Evolutionary conservation across 1,139 yeast genomes (phyloP).

Genomic region (Diutina neorugosa): DNA sequence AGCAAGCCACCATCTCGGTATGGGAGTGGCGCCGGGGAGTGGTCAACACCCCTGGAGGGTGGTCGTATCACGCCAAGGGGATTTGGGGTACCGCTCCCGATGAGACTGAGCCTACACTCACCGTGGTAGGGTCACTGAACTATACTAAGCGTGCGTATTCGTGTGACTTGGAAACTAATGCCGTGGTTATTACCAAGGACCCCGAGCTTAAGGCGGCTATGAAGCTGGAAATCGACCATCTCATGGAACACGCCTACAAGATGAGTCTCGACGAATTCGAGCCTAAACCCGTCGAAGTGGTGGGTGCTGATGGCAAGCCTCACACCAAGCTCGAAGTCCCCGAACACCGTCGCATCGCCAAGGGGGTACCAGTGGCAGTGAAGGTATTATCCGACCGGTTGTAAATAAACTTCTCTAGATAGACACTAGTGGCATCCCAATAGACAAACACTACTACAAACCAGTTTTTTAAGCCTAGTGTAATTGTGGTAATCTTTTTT

Average conservation of each 20-base stretch:
- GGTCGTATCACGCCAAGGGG: slow-evolving; percentile 99
- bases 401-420: too few relatives aligned
- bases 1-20: slow-evolving; percentile 37
- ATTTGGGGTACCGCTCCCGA: slow-evolving; percentile 67
- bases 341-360: slow-evolving; percentile 45
- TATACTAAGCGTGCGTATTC: slow-evolving; percentile 85
- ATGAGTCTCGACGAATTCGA: slow-evolving; percentile 50
- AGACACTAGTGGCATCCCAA: neutral
- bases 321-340: slow-evolving; percentile 18
- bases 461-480: neutral
- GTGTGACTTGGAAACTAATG: slow-evolving; percentile 81
- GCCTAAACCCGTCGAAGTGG: slow-evolving; percentile 17
- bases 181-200: slow-evolving; percentile 64
- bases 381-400: slow-evolving; percentile 23
- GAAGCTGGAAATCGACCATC: slow-evolving; percentile 50
- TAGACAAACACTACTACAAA: too few relatives aligned
- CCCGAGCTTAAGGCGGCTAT: slow-evolving; percentile 42
- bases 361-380: slow-evolving; percentile 54
- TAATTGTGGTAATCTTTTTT: too few relatives aligned
- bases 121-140: slow-evolving; percentile 86
- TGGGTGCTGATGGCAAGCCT: neutral
- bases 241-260: slow-evolving; percentile 27
- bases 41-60: slow-evolving; percentile 72
- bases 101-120: slow-evolving; percentile 49
- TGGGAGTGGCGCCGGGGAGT: slow-evolving; percentile 83